Evolutionary conservation across 805 yeast genomes (phyloP).

Genomic region (Nakazawaea sp.): DNA sequence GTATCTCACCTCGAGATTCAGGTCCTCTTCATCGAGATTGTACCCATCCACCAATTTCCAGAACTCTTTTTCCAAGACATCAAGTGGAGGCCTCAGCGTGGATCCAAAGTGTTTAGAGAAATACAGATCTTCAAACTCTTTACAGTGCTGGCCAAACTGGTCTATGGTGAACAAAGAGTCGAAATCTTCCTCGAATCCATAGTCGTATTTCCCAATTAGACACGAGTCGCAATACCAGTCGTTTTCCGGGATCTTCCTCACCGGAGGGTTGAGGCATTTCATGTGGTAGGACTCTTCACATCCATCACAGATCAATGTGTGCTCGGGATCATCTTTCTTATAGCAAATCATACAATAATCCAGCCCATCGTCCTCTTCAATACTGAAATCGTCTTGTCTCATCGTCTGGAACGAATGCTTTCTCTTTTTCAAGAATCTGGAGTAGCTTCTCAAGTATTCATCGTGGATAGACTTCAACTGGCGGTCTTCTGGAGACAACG

Average conservation of each 20-base stretch:
- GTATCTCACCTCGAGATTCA: conserved; percentile 59
- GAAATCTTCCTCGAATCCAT: conserved; percentile 71
- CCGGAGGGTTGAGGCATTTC: conserved; percentile 56
- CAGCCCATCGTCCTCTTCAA: conserved; percentile 11
- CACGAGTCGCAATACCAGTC: conserved; percentile 83
- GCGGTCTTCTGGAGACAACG: conserved; percentile 1
- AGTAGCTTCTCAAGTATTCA: conserved; percentile 22
- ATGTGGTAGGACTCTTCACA: conserved; percentile 68
- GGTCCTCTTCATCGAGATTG: conserved; percentile 22
- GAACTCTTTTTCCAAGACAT: conserved; percentile 52
- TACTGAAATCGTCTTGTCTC: not conserved
- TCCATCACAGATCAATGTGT: conserved; percentile 60
- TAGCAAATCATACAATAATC: conserved; percentile 32
- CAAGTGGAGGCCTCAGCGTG: conserved; percentile 26
- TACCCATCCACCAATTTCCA: conserved; percentile 42
- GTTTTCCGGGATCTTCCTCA: conserved; percentile 44
- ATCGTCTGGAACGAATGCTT: conserved; percentile 7
- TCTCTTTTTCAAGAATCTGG: conserved; percentile 22
- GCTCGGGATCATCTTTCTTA: conserved; percentile 33
- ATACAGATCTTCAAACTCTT: conserved; percentile 37
- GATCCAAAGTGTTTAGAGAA: conserved; percentile 25
- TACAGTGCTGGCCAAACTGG: conserved; percentile 54
- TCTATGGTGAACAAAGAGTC: conserved; percentile 38
- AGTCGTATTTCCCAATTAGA: conserved; percentile 79
- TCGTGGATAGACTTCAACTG: conserved; percentile 19